Base-by-base conservation (phyloP, 164 flowering plant genomes). In the Kalanchoe fedtschenkoi region DNA sequence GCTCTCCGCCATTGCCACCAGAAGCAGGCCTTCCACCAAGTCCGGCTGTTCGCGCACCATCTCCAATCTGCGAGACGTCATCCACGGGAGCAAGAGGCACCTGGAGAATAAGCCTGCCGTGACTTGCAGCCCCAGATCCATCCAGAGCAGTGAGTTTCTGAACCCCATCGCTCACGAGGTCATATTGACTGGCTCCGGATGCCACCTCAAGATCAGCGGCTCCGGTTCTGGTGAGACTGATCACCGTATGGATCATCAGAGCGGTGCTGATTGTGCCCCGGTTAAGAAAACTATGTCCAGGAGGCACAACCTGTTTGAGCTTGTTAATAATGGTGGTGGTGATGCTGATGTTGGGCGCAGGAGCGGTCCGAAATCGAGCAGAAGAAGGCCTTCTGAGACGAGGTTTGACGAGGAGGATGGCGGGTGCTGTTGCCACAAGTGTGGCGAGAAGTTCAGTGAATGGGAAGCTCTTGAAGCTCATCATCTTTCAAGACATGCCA, bases 401-500 rank as follows among this genome's bases (percentile, higher is more conserved):
- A 47, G 30, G 30, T 51, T 51, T 51, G 56, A 51, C 26, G n/a
- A n/a, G n/a, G 56, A 51, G 17, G 32, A 51, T 51, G 58, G 60
- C 28, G 34, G 41, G 7, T n/a, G 65, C n/a, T 6, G 37, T 58
- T 75, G 81, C 63, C 72, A 72, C 9, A 76, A 63, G 42, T 80
- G 84, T 68, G 74, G 77, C 14, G 71, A 69, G 61, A 55, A 62
- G 11, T 72, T 76, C 21, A 65, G 8, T 13, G 64, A 70, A 21
- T 63, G 46, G 55, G 77, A 74, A 33, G 78, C 73, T 60, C 42
- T 66, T 43, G 82, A 78, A 71, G 65, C 68, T 3, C 80, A 78
- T 62, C 72, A 74, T 69, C 68, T 78, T 42, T 76, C 76, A 43
- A 72, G 68, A 32, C 78, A 76, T 68, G 74, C 82, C 13, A 76